phyloP scores from a whole-genome alignment of 768 basidiomycete genomes.

The Daedalea quercina region DNA sequence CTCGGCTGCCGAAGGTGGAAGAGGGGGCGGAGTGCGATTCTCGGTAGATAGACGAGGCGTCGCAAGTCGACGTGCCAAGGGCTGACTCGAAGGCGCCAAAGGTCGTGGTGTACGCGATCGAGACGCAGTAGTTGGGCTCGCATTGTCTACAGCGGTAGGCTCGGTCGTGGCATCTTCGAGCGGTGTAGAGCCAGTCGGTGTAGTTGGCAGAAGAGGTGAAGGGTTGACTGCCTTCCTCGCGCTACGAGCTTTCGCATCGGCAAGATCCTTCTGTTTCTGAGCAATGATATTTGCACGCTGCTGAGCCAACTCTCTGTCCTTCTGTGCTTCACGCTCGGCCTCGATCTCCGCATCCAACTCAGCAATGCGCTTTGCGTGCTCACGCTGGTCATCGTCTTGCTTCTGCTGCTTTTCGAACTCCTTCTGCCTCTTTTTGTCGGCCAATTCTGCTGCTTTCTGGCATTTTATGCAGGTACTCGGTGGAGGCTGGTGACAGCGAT shows the following conservation, averaged over 20 bases:
- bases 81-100: too few relatives aligned
- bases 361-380: constrained; percentile 35
- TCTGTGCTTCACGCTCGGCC: constrained; percentile 13
- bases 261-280: constrained; percentile 42
- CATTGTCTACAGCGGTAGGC: too few relatives aligned
- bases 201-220: too few relatives aligned
- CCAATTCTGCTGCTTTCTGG: constrained; percentile 35
- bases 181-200: too few relatives aligned
- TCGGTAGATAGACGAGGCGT: not conserved
- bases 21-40: not conserved
- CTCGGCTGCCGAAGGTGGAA: constrained; percentile 10
- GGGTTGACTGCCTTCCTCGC: not conserved
- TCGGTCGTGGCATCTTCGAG: too few relatives aligned
- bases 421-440: constrained; percentile 32
- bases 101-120: too few relatives aligned
- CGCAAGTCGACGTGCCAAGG: too few relatives aligned
- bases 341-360: constrained; percentile 37
- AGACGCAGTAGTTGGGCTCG: too few relatives aligned
- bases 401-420: constrained; percentile 37
- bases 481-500: constrained; percentile 35
- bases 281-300: constrained; percentile 29
- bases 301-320: constrained; percentile 31
- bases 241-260: constrained; percentile 20
- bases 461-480: constrained; percentile 39
- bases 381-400: constrained; percentile 37